Conservation (phyloP, 139 green algal genomes). For the Picochlorum sp. region DNA sequence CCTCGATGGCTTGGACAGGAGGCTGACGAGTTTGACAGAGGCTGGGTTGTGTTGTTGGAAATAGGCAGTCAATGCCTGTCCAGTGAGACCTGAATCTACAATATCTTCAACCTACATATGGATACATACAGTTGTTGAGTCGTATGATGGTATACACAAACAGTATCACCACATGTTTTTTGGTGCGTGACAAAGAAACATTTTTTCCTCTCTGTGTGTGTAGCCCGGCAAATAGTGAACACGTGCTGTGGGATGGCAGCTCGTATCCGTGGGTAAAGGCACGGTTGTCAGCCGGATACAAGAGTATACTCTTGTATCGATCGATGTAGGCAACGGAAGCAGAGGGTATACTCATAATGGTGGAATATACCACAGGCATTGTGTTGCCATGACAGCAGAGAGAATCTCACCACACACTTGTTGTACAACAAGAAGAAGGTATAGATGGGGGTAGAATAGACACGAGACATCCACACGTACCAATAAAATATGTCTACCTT, state of each 20-base stretch:
- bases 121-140: background rate
- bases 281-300: constrained; percentile 26
- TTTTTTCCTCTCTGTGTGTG: background rate
- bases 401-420: background rate
- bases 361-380: constrained; percentile 24
- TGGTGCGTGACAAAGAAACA: background rate
- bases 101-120: constrained; percentile 77
- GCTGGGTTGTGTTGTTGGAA: constrained; percentile 30
- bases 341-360: constrained; percentile 10
- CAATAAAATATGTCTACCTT: constrained; percentile 47
- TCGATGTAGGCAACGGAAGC: constrained; percentile 38
- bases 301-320: background rate
- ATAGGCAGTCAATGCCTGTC: constrained; percentile 19
- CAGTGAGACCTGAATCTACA: constrained; percentile 69
- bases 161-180: background rate
- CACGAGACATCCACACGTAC: constrained; percentile 14
- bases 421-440: no score
- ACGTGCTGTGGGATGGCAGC: constrained; percentile 6
- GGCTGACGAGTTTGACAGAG: constrained; percentile 36
- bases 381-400: constrained; percentile 17
- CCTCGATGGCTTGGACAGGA: constrained; percentile 69
- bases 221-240: constrained; percentile 23
- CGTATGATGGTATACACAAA: no score
- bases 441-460: no score
- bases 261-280: constrained; percentile 29